A percentile compares a stretch with the other conserved stretches of the same genome.
Evolutionary conservation across 208 protist species (phyloP).

Genomic region (Acanthamoeba lenticulata): DNA sequence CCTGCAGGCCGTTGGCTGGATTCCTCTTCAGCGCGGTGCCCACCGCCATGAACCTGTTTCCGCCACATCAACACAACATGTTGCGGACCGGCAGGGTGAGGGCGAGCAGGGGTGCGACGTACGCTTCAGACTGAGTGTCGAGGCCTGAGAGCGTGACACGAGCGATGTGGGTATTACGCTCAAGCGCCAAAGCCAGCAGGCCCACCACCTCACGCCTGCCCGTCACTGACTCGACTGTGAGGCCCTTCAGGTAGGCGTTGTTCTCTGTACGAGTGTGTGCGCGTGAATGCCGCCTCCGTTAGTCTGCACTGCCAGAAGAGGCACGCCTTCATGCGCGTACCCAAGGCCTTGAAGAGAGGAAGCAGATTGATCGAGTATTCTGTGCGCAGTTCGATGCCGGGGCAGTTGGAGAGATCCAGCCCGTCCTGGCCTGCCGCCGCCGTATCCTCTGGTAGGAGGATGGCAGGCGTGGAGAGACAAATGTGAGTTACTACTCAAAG

Average conservation of each 20-base stretch:
- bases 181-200: not conserved
- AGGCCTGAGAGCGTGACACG: constrained; percentile 3
- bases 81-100: not conserved
- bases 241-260: constrained; percentile 32
- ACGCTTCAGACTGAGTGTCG: constrained; percentile 33
- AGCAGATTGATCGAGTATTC: constrained; percentile 51
- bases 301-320: too few species aligned
- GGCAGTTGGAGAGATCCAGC: constrained; percentile 42
- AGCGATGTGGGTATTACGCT: not conserved
- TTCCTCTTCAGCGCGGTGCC: constrained; percentile 48
- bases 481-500: not conserved
- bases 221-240: not conserved
- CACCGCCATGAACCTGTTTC: constrained; percentile 44
- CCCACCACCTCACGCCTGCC: not conserved
- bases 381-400: constrained; percentile 23
- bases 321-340: constrained; percentile 8
- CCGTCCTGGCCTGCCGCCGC: not conserved
- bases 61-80: not conserved
- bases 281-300: too few species aligned
- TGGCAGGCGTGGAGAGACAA: not conserved
- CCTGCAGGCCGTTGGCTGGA: not conserved
- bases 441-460: not conserved
- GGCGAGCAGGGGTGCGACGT: not conserved
- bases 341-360: constrained; percentile 15
- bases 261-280: too few species aligned